Base-by-base conservation (phyloP, 2,329 filamentous ascomycete species). In the Curvularia sp. region DNA sequence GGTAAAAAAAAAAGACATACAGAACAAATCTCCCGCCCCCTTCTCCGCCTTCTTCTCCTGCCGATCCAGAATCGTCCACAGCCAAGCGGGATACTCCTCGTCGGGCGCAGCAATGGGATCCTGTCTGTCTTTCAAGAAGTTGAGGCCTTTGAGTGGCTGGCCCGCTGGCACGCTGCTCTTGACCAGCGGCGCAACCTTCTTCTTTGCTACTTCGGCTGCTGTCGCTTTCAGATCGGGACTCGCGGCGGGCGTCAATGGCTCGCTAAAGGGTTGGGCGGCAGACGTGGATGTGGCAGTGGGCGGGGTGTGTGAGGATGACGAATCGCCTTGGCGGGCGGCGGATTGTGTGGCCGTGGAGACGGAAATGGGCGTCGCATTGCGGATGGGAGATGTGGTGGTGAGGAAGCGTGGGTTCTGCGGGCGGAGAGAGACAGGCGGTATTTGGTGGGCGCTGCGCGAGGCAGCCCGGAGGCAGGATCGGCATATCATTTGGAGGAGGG, bases 81-180 rank as follows among this genome's bases (percentile, higher is more conserved):
- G 77, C 92, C 92, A 96, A 23, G 81, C 81, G 3, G 92, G 92
- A 77, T 96, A 96, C 61, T 90, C 89, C 21, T 87, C 82, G 67
- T 96, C 92, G 32, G 87, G 82, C 69, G 88, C 76, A 9, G 92
- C 92, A 5, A 94, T 81, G 0, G 92, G 91, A 72, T 94, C 91
- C 34, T 83, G 79, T 71, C 85, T 84, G 65, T 85, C 86, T 80
- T 95, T 95, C 71, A 88, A 78, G 78, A 90, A 94, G 77, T 92
- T 94, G 55, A 96, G 80, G 1, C 91, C 91, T 54, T 82, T 87
- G 41, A 96, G 81, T 13, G 87, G 79, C 13, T 89, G 92, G 32
- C 92, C 92, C 5, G 87, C 86, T 2, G 83, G 80, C 67, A 89
- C 88, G 27, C 82, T 83, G 56, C 76, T 78, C 60, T 74, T 69